Percentiles rank a stretch among this genome's conserved stretches.
Conservation (phyloP, 2,329 filamentous ascomycete genomes). For the Microdochium bolleyi region DNA sequence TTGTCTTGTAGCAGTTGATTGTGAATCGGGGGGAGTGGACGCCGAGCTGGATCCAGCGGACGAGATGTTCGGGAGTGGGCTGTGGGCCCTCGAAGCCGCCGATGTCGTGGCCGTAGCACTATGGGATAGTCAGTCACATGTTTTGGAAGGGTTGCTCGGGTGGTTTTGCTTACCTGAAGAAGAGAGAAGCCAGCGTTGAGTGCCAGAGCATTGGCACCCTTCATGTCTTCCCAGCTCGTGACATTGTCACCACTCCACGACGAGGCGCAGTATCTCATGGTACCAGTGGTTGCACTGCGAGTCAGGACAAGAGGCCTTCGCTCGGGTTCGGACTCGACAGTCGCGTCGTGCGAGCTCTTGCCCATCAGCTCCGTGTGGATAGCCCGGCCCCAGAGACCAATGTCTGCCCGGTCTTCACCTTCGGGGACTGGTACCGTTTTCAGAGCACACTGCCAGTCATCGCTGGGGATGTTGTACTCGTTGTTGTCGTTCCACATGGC, state of each 20-base stretch:
- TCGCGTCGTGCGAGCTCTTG: conserved; percentile 61
- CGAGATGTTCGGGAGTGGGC: conserved; percentile 60
- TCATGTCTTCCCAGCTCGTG: conserved; percentile 67
- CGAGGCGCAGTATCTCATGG: conserved; percentile 61
- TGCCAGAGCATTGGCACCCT: conserved; percentile 61
- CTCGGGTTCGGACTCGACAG: conserved; percentile 48
- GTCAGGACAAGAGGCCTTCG: conserved; percentile 61
- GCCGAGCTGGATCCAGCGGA: conserved; percentile 67
- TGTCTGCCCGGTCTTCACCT: conserved; percentile 31
- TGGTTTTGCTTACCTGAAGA: conserved; percentile 38
- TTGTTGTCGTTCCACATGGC: conserved; percentile 78
- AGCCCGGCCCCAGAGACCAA: conserved; percentile 63
- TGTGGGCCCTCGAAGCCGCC: conserved; percentile 70
- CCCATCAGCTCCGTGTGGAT: conserved; percentile 65
- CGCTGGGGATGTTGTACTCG: conserved; percentile 60
- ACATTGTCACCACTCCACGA: conserved; percentile 71
- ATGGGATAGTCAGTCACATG: neutral
- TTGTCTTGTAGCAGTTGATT: conserved; percentile 74
- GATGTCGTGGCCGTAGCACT: conserved; percentile 66
- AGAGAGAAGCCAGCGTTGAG: conserved; percentile 61
- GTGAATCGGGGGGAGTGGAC: conserved; percentile 64
- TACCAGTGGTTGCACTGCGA: conserved; percentile 62
- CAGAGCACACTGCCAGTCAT: conserved; percentile 57
- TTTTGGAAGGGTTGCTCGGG: neutral
- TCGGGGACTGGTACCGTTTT: conserved; percentile 31